Evolutionary conservation across 306 rosid species (phyloP).

Genomic region (Castanea crenata): DNA sequence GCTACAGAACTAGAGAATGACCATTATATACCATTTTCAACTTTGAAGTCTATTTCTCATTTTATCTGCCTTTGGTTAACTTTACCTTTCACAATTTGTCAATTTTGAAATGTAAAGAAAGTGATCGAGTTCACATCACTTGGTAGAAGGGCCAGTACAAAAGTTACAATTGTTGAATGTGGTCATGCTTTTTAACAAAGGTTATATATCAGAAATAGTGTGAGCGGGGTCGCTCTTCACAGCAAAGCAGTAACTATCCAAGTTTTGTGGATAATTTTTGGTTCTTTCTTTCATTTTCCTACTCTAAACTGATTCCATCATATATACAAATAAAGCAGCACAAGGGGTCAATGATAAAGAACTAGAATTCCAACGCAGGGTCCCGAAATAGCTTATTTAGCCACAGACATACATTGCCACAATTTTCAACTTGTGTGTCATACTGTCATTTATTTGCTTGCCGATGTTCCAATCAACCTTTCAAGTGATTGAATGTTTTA

Average conservation of each 20-base stretch:
- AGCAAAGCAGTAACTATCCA: not conserved
- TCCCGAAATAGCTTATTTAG: conserved; percentile 39
- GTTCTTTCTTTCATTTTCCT: conserved; percentile 15
- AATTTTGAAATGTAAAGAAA: not conserved
- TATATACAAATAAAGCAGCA: conserved; percentile 26
- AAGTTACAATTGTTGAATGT: conserved; percentile 7
- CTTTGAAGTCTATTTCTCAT: no score
- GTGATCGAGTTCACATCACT: conserved; percentile 16
- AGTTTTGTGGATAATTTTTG: conserved; percentile 17
- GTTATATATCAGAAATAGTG: not conserved
- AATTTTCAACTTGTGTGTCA: conserved; percentile 6
- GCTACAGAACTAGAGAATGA: no score
- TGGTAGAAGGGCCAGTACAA: conserved; percentile 28
- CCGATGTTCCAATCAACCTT: not conserved
- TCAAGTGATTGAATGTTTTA: not conserved
- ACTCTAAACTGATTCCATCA: conserved; percentile 5
- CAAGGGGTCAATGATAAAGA: conserved; percentile 40
- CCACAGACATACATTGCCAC: conserved; percentile 21
- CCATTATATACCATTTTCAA: no score
- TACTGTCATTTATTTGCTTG: conserved; percentile 19
- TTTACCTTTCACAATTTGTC: not conserved
- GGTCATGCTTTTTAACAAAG: not conserved
- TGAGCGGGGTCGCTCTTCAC: not conserved
- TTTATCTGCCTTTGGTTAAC: no score
- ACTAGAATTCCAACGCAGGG: conserved; percentile 36